Evolutionary conservation across 768 basidiomycete species (phyloP).

Genomic region (Lanmaoa pseudosensibilis): DNA sequence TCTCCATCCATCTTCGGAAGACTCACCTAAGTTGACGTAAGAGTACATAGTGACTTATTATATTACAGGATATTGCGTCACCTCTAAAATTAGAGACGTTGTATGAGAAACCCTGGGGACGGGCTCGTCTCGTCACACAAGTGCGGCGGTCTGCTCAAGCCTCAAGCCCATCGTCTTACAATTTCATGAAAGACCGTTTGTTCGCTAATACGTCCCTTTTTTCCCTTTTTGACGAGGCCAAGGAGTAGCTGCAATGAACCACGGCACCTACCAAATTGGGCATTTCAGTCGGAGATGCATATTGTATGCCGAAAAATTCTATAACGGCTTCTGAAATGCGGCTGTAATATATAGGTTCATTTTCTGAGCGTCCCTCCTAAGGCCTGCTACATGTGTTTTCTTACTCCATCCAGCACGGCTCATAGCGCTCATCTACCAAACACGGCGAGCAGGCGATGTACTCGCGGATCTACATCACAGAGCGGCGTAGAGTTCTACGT

Average conservation of each 20-base stretch:
- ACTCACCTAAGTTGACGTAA: too few species aligned
- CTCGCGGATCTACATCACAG: neutral
- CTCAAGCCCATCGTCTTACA: neutral
- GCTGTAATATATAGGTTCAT: too few species aligned
- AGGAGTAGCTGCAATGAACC: neutral
- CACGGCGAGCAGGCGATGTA: neutral
- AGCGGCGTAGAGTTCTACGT: neutral
- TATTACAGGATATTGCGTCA: too few species aligned
- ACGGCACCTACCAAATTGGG: neutral
- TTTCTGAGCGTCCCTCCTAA: neutral
- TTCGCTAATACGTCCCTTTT: neutral
- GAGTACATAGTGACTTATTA: too few species aligned
- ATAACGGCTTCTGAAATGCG: too few species aligned
- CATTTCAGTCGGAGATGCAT: neutral
- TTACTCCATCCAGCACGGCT: too few species aligned
- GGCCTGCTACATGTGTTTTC: neutral
- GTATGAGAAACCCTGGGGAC: neutral
- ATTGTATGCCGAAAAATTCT: neutral
- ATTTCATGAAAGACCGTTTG: neutral
- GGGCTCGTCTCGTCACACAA: neutral
- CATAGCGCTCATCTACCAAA: neutral
- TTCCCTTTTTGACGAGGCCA: neutral
- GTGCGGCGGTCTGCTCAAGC: neutral
- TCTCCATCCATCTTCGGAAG: too few species aligned
- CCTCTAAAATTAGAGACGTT: neutral